Percentiles rank a stretch among this genome's conserved stretches.
Evolutionary conservation across 2,329 filamentous ascomycete species (phyloP).

Genomic region (Aulographum hederae): DNA sequence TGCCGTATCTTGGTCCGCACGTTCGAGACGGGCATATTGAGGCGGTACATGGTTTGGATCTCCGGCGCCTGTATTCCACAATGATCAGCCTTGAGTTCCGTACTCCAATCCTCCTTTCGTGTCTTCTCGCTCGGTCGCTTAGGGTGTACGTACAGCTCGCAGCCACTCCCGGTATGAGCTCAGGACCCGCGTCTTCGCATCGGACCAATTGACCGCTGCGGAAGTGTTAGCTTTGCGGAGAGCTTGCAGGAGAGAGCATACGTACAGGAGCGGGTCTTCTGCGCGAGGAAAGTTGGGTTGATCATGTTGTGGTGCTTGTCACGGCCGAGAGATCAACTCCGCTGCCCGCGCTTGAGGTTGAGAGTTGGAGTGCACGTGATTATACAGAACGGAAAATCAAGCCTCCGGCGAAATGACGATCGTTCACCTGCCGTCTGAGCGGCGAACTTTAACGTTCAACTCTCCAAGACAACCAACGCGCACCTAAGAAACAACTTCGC

Average conservation of each 20-base stretch:
- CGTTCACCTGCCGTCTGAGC: too few species aligned
- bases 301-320: constrained; percentile 34
- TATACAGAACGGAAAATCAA: too few species aligned
- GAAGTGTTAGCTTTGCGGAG: constrained; percentile 6
- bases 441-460: too few species aligned
- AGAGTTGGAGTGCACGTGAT: too few species aligned
- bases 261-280: constrained; percentile 34
- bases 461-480: too few species aligned
- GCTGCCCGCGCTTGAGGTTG: too few species aligned
- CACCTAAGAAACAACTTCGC: too few species aligned
- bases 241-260: constrained; percentile 6
- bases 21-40: constrained; percentile 71
- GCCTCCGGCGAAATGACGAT: too few species aligned
- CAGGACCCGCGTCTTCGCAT: constrained; percentile 76
- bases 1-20: constrained; percentile 89
- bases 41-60: constrained; percentile 91
- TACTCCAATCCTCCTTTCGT: constrained; percentile 4
- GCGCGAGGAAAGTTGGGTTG: constrained; percentile 75
- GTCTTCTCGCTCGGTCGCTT: background rate
- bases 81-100: background rate
- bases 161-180: constrained; percentile 91
- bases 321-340: background rate
- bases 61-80: constrained; percentile 56
- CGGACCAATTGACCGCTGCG: constrained; percentile 70
- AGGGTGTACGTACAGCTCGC: constrained; percentile 56